Base-by-base conservation (phyloP, 2,329 filamentous ascomycete species). In the Colletotrichum sp. region DNA sequence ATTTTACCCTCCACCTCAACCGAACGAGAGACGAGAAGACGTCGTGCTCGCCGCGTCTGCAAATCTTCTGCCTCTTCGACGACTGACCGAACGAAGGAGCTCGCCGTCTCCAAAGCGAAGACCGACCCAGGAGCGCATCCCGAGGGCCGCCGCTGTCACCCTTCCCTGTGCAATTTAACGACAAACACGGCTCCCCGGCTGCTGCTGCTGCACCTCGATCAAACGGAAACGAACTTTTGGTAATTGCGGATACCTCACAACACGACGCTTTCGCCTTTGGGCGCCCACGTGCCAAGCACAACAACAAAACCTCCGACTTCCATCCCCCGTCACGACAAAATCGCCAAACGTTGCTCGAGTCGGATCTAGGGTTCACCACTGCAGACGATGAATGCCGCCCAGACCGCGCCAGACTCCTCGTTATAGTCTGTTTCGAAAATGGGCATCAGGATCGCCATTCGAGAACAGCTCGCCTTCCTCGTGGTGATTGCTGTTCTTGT, bases 401-500 rank as follows among this genome's bases (percentile, higher is more conserved):
- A 68, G 65, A 72, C 68, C 59, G 52, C 62, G 39, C 62, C 65
- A 72, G 76, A 71, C 72, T 70, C 69, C 19, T 39, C 69, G 16
- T 72, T 57, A 77, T 75, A 78, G 69, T 77, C 77, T 64, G 67
- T 61, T 67, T 61, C 32, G 32, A 61, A 63, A 27, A 78, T 78
- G 77, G 74, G 66, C 62, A 96, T 98, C 95, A 92, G 95, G 84
- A 92, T 98, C 83, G 93, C 94, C 74, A 98, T 98, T 81, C 92
- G 95, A 79, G 93, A 96, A 86, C 96, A 98, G 90, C 90, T 98
- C 80, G 95, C 92, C 79, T 89, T 93, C 84, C 89, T 98, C 78
- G 95, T 98, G 81, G 88, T 97, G 78, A 82, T 95, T 76, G 92
- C 94, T 76, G 93, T 95, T 65, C 90, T 98, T 73, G 87, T 94